Percentiles rank a stretch among this genome's conserved stretches.
Evolutionary conservation across 1,139 yeast genomes (phyloP).

Genomic region (Geotrichum australiense): DNA sequence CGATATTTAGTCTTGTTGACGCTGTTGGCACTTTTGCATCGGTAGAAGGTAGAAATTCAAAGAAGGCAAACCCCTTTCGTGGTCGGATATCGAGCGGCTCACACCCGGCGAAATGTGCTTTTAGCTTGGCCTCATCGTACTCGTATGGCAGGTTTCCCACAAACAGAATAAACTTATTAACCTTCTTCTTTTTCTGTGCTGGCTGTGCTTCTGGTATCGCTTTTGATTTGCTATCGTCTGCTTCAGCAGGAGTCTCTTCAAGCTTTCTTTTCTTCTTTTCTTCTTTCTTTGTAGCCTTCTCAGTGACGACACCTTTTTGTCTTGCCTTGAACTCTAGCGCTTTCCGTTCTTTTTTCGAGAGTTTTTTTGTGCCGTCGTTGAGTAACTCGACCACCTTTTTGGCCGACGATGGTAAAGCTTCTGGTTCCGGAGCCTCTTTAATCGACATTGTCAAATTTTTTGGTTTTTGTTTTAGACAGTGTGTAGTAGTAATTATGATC

Average conservation of each 20-base stretch:
- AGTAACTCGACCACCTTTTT: too few relatives aligned
- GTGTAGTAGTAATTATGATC: too few relatives aligned
- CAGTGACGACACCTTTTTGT: constrained; percentile 16
- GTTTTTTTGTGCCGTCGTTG: constrained; percentile 34
- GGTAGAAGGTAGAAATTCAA: constrained; percentile 67
- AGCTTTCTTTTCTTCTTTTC: constrained; percentile 18
- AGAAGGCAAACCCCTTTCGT: constrained; percentile 84
- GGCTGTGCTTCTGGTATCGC: constrained; percentile 8
- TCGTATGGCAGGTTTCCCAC: constrained; percentile 90
- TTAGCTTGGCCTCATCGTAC: constrained; percentile 53
- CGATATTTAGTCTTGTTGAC: constrained; percentile 62
- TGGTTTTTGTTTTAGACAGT: too few relatives aligned
- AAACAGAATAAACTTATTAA: constrained; percentile 68
- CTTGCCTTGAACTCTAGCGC: constrained; percentile 55
- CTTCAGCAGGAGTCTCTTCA: constrained; percentile 15
- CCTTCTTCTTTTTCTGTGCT: constrained; percentile 42
- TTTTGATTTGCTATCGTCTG: constrained; percentile 1
- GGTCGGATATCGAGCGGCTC: constrained; percentile 70
- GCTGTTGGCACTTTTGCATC: constrained; percentile 33
- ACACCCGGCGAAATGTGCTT: constrained; percentile 67
- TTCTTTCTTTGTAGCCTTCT: constrained; percentile 16
- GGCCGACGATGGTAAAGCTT: too few relatives aligned
- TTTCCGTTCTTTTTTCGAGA: constrained; percentile 74
- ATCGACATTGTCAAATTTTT: too few relatives aligned
- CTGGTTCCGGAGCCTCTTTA: too few relatives aligned